A percentile compares a stretch with the other conserved stretches of the same genome.
Evolutionary conservation across 257 asterid species (phyloP).

Genomic region (Coffea canephora): DNA sequence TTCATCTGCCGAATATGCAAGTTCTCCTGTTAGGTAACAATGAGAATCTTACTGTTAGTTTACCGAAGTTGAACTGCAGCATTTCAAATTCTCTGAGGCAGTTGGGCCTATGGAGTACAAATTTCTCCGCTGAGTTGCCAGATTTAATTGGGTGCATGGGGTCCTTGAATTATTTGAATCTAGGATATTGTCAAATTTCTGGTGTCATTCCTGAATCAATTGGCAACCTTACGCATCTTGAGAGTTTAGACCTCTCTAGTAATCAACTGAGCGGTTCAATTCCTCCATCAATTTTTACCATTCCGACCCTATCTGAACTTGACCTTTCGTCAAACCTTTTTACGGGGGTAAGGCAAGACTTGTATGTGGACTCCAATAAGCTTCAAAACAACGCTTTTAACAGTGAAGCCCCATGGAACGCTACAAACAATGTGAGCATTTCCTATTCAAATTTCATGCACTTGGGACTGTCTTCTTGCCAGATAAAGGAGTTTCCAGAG

Average conservation of each 20-base stretch:
- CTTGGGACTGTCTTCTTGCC: slow-evolving; percentile 8
- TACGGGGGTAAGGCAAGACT: not conserved
- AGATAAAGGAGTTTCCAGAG: not conserved
- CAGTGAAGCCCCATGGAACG: not conserved
- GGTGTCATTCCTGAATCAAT: slow-evolving; percentile 8
- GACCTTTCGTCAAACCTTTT: slow-evolving; percentile 21
- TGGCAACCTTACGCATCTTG: not conserved
- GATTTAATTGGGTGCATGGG: not conserved
- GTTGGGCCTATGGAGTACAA: not conserved
- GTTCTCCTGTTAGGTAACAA: not conserved
- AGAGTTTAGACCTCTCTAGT: not conserved
- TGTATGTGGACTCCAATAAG: not conserved
- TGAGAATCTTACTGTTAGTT: too few species aligned
- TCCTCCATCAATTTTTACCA: not conserved
- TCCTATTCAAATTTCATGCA: not conserved
- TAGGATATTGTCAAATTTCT: not conserved
- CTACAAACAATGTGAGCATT: not conserved
- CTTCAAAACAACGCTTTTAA: not conserved
- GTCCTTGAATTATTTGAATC: not conserved
- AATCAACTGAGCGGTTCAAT: slow-evolving; percentile 7
- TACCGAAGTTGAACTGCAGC: not conserved
- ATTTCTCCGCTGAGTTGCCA: not conserved
- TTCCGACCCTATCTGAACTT: not conserved
- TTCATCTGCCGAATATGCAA: not conserved
- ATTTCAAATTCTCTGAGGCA: not conserved